Evolutionary conservation across 371 early-diverging fungal species (phyloP), one percentile per base, ranked within the genome.

Genomic region (Amoeboaphelidium protococcarum): DNA sequence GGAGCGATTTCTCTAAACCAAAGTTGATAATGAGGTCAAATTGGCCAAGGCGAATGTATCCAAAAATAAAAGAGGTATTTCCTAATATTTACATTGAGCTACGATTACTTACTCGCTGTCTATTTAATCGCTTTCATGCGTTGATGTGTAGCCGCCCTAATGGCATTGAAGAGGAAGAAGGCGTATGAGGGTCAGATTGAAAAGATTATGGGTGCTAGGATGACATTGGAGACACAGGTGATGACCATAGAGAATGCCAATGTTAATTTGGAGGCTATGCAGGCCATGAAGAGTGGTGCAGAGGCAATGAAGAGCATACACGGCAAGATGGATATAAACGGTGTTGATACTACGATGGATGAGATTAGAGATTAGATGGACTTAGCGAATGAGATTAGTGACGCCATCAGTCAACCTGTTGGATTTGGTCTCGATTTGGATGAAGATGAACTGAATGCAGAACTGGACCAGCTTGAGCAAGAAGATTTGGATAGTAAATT

Each of bases 341-440:
- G 83, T 68, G 90, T 95, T 27, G 96, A 95, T 58, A 65, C 71
- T 41, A 83, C 80, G 1, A 87, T 90, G 90, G 96, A 95, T 57
- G 88, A 88, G 47, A 88, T 95, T 50, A 74, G 86, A 47, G 92
- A 91, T 50, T 88, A 91, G 59, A 89, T 90, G 86, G 90, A 88
- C 54, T 60, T 88, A 52, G 85, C 88, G 19, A 85, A 86, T 55
- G 92, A 91, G 62, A 76, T 95, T 23, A 79, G 81, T 16, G 83
- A 84, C 26, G 91, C 89, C 23, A 84, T 95, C 52, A 75, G 89
- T 42, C 77, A 78, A 58, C 90, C 91, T 1, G 69, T 85, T 48
- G 61, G 69, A 43, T 67, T 81, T 50, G 88, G 85, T 12, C 42
- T 43, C 27, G 54, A 26, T 45, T 54, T 85, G 57, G 89, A 91